Base-by-base conservation (phyloP, 2,329 filamentous ascomycete species). In the Dactylonectria estremocensis region DNA sequence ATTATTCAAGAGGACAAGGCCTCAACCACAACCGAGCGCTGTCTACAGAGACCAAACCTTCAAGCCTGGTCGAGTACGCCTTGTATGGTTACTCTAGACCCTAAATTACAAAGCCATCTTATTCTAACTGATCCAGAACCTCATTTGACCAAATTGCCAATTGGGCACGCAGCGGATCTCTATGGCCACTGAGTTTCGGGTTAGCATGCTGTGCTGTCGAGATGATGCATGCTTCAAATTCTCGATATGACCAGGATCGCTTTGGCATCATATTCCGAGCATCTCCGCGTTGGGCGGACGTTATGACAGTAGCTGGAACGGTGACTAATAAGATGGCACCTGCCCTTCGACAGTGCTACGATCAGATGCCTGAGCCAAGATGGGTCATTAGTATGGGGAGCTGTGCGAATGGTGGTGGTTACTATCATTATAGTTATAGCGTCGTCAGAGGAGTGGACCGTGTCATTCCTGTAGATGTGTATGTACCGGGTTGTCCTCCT, bases 321-420 rank as follows among this genome's bases (percentile, higher is more conserved):
- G 88, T 97, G 69, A 97, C 94, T 74, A 97, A 97, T 87, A 97
- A 97, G 87, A 97, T 97, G 95, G 94, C 94, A 1, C 94, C 95
- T 2, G 95, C 95, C 37, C 85, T 97, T 78, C 88, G 95, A 81
- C 93, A 96, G 83, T 92, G 96, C 69, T 97, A 97, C 84, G 95
- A 97, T 82, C 95, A 97, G 86, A 97, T 97, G 94, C 94, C 94
- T 31, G 94, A 97, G 35, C 94, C 94, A 18, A 88, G 92, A 78
- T 97, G 94, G 94, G 94, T 95, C 75, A 81, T 90, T 76, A 93
- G 90, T 75, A 95, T 95, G 93, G 93, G 93, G 13, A 93, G 90
- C 77, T 95, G 93, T 80, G 93, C 93, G 67, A 95, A 95, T 81
- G 93, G 93, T 58, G 93, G 93, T 69, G 93, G 93, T 60, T 95